Base-by-base conservation (phyloP, 345 rosid species). In the Eucalyptus shirleyi region DNA sequence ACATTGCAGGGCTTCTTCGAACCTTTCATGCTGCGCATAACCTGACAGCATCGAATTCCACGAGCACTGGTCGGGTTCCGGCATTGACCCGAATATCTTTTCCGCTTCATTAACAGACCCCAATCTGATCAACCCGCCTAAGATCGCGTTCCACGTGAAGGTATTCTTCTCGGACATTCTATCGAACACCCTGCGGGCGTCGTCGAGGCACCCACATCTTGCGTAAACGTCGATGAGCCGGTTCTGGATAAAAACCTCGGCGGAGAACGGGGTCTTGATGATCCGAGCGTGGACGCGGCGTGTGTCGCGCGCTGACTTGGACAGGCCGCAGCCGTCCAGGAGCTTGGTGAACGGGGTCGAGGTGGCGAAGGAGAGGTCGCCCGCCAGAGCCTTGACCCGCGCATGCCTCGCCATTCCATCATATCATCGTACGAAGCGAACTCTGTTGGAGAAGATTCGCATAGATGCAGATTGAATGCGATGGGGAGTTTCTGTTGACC, bases 11-110 rank as follows among this genome's bases (percentile, higher is more conserved):
- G 98, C 99, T 87, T 95, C 95, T 47, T 90, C 91, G 85, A 95
- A 94, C 88, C 91, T 92, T 88, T 95, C 95, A 72, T 93, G 96
- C 86, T 95, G 96, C 1, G 95, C 95, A 89, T 94, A 96, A 30
- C 98, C 99, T 1, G 98, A 93, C 26, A 96, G 89, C 94, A 97
- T 93, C 7, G 94, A 93, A 87, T 95, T 97, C 99, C 99, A 95
- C 1, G 99, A 93, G 93, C 98, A 96, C 91, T 94, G 96, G 51
- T 97, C 99, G 5, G 91, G 95, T 77, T 93, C 91, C 10, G 93
- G 95, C 95, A 96, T 95, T 12, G 92, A 93, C 53, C 83, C 21
- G n/a, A 96, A 96, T 21, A 93, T 34, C 85, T 60, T 65, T 8
- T 82, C 91, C 49, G 95, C 99, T 90, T 96, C 97, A 88, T 95